Conservation (phyloP, 2,329 filamentous ascomycete genomes). For the Ophiostoma himal-ulmi region DNA sequence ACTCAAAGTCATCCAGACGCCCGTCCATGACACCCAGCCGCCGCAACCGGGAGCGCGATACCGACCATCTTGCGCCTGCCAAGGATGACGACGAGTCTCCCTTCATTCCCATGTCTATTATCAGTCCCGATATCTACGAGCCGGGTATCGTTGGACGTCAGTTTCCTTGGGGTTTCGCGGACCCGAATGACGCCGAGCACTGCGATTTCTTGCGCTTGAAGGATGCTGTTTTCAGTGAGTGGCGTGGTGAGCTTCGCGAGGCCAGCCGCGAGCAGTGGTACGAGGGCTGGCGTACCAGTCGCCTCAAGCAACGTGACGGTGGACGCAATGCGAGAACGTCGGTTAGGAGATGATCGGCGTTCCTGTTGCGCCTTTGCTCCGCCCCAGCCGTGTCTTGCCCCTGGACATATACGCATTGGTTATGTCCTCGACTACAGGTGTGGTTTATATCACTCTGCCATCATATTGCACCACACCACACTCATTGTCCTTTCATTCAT, state of each 20-base stretch:
- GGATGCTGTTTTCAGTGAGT: constrained; percentile 88
- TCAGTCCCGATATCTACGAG: constrained; percentile 90
- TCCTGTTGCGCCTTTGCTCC: neutral
- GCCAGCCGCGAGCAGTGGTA: constrained; percentile 91
- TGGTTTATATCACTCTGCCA: neutral
- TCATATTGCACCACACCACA: neutral
- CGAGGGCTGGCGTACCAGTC: constrained; percentile 81
- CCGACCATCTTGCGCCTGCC: constrained; percentile 37
- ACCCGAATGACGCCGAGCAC: constrained; percentile 84
- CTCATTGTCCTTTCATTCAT: constrained; percentile 11
- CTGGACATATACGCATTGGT: neutral
- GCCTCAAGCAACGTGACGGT: constrained; percentile 52
- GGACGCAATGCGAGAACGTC: constrained; percentile 29
- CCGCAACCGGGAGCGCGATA: constrained; percentile 44
- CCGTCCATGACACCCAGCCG: constrained; percentile 44
- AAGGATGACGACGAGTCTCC: constrained; percentile 53
- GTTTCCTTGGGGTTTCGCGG: constrained; percentile 95
- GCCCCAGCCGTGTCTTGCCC: neutral
- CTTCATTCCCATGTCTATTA: constrained; percentile 81
- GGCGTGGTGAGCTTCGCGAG: constrained; percentile 84
- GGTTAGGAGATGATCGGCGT: constrained; percentile 33
- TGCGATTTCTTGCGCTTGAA: constrained; percentile 91
- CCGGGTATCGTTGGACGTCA: constrained; percentile 71
- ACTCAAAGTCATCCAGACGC: constrained; percentile 39
- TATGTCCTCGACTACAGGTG: neutral